These are phyloP conservation scores for Articulospora tetracladia DNA, from an alignment of 495 filamentous ascomycete species.

Conservation along the genomic window DNA sequence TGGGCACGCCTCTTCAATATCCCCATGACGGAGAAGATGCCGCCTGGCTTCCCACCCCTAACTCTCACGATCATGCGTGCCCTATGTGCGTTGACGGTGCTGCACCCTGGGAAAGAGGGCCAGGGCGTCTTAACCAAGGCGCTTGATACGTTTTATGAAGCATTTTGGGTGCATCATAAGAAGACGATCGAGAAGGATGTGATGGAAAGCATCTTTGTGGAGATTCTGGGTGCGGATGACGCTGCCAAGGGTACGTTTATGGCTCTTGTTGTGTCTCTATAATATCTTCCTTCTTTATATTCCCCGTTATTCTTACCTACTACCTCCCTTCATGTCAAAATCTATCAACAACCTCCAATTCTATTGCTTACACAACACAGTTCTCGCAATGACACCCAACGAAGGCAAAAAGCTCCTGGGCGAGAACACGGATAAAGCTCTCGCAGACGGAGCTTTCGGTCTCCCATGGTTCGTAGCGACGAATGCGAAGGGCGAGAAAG, in stretches of 20 bases:
- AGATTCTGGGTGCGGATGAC: constrained; percentile 45
- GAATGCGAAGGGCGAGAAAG: constrained; percentile 52
- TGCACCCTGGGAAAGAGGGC: constrained; percentile 39
- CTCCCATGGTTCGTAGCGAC: constrained; percentile 69
- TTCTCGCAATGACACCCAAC: constrained; percentile 32
- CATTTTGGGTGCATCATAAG: constrained; percentile 52
- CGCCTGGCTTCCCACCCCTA: constrained; percentile 55
- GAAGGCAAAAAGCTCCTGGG: constrained; percentile 51
- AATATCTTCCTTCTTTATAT: not conserved
- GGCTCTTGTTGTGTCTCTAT: not conserved
- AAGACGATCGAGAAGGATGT: constrained; percentile 47
- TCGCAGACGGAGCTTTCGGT: constrained; percentile 64
- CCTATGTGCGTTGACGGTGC: constrained; percentile 33
- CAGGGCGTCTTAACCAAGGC: constrained; percentile 48
- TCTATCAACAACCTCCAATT: not conserved
- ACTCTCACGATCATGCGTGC: constrained; percentile 51
- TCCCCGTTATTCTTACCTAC: not conserved
- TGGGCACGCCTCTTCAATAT: constrained; percentile 58
- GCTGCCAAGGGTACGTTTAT: constrained; percentile 33
- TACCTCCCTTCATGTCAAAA: not conserved
- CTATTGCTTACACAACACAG: constrained; percentile 16
- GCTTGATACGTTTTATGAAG: constrained; percentile 20
- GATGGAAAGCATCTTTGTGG: constrained; percentile 40
- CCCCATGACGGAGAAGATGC: constrained; percentile 46
- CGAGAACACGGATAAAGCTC: constrained; percentile 53